phyloP scores from a whole-genome alignment of 768 basidiomycete genomes.

The Kwoniella heveanensis region DNA sequence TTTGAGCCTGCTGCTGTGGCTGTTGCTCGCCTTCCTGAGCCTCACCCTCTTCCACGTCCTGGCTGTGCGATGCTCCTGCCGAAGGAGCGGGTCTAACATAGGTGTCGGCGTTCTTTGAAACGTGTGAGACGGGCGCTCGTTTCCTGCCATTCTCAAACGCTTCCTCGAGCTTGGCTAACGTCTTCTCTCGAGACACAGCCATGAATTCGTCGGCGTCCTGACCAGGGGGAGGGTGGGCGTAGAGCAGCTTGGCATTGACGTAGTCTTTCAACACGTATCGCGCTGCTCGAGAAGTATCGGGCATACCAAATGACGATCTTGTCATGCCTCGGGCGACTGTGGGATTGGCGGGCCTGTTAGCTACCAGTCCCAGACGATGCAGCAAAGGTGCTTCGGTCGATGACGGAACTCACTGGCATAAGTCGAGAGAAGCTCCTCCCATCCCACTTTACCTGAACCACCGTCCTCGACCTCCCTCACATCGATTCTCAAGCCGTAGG shows the following conservation, averaged over 20 bases:
- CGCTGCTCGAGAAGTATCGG: constrained; percentile 92
- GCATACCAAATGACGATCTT: constrained; percentile 92
- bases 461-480: constrained; percentile 73
- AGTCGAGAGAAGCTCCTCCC: constrained; percentile 75
- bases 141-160: constrained; percentile 68
- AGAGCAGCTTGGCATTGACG: constrained; percentile 89
- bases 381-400: too few relatives aligned
- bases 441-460: constrained; percentile 68
- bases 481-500: constrained; percentile 80
- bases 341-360: too few relatives aligned
- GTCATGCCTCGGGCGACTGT: constrained; percentile 90
- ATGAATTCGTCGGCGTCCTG: constrained; percentile 73
- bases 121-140: constrained; percentile 81
- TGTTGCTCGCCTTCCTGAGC: constrained; percentile 17
- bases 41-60: constrained; percentile 27
- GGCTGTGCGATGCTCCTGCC: constrained; percentile 36
- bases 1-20: constrained; percentile 10
- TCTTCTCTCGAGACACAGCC: constrained; percentile 63
- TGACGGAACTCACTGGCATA: constrained; percentile 97
- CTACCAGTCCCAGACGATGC: too few relatives aligned
- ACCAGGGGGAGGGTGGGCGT: constrained; percentile 78
- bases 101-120: constrained; percentile 79
- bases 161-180: constrained; percentile 62
- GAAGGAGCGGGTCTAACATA: constrained; percentile 61
- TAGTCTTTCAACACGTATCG: constrained; percentile 95